phyloP scores from a whole-genome alignment of 176 grass and related monocot species.

The Urochloa ruziziensis region DNA sequence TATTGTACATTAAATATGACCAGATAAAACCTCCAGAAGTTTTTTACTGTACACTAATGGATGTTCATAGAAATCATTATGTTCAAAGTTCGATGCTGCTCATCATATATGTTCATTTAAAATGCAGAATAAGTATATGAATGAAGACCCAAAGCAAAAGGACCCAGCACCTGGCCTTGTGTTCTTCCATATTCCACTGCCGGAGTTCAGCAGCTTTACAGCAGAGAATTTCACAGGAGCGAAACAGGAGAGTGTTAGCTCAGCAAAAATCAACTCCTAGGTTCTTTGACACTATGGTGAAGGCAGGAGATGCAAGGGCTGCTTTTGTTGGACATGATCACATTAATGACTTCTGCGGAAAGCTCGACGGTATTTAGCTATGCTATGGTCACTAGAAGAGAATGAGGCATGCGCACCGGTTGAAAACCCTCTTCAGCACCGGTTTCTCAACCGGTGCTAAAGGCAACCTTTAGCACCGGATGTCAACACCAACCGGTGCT shows the following conservation, averaged over 20 bases:
- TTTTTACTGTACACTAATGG: not conserved
- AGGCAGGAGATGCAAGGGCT: constrained; percentile 84
- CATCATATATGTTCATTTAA: constrained; percentile 7
- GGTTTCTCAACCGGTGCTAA: too few species aligned
- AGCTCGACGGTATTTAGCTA: constrained; percentile 67
- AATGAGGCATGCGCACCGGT: too few species aligned
- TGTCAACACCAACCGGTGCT: too few species aligned
- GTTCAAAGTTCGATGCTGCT: not conserved
- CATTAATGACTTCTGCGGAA: constrained; percentile 83
- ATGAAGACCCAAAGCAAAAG: constrained; percentile 52
- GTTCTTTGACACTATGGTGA: constrained; percentile 81
- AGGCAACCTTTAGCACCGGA: too few species aligned
- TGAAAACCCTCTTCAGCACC: too few species aligned
- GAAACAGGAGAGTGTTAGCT: constrained; percentile 84
- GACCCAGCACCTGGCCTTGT: constrained; percentile 70
- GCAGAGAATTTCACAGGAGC: constrained; percentile 74
- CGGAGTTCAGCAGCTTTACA: constrained; percentile 72
- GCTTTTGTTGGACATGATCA: constrained; percentile 91
- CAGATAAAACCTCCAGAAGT: not conserved
- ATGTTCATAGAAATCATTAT: not conserved
- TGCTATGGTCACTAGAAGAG: too few species aligned
- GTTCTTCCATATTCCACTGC: constrained; percentile 95
- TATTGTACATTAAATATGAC: not conserved
- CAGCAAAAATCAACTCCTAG: constrained; percentile 82
- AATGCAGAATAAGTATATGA: constrained; percentile 63